A percentile compares a stretch with the other conserved stretches of the same genome.
phyloP scores from a whole-genome alignment of 129 eudicot species.

The Saussurea involucrata region DNA sequence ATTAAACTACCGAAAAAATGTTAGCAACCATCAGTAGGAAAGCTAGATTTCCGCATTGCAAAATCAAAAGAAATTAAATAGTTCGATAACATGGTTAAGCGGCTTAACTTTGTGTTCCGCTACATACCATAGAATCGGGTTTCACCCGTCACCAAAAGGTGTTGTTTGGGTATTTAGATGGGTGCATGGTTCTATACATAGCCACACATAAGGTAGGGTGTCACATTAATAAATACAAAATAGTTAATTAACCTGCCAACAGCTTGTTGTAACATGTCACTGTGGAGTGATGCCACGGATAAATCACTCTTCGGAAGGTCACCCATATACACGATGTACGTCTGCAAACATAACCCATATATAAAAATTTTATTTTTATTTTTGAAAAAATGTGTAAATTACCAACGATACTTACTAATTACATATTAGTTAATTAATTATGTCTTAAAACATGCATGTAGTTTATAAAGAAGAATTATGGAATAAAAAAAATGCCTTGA shows the following conservation, averaged over 20 bases:
- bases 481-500: background rate
- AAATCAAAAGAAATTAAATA: background rate
- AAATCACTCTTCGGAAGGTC: constrained; percentile 46
- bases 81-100: too few relatives aligned
- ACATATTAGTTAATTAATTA: background rate
- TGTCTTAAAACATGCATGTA: background rate
- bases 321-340: constrained; percentile 82
- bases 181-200: too few relatives aligned
- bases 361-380: too few relatives aligned
- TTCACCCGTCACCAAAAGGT: too few relatives aligned
- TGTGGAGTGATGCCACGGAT: constrained; percentile 45
- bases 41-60: background rate
- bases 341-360: constrained; percentile 30
- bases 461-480: background rate
- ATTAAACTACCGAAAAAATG: background rate
- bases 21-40: background rate
- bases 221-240: background rate
- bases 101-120: too few relatives aligned
- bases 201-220: background rate
- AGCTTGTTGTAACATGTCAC: constrained; percentile 49
- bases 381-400: too few relatives aligned
- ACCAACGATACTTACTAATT: background rate
- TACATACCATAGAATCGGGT: too few relatives aligned
- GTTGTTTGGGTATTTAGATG: too few relatives aligned
- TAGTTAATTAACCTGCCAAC: constrained; percentile 42